phyloP scores from a whole-genome alignment of 331 rosid species.

The Quercus lobata region DNA sequence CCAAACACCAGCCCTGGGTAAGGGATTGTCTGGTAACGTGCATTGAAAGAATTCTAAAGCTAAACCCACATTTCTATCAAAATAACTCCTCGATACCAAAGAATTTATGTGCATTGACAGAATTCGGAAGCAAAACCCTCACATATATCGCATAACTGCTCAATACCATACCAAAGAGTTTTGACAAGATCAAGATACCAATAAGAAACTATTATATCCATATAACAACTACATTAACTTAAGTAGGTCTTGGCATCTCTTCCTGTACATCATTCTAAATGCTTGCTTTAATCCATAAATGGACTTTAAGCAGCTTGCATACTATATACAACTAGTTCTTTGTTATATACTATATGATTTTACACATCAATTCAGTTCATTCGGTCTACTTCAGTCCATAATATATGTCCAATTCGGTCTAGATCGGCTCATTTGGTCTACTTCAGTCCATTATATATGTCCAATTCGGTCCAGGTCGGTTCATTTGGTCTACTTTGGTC shows the following conservation, averaged over 20 bases:
- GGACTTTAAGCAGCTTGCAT: too few species aligned
- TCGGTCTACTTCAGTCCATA: too few species aligned
- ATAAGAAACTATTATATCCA: background rate
- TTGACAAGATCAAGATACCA: background rate
- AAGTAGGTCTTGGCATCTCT: background rate
- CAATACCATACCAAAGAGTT: background rate
- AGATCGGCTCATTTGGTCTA: too few species aligned
- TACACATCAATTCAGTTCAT: too few species aligned
- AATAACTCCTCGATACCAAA: background rate
- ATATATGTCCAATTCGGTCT: too few species aligned
- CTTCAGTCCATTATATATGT: too few species aligned
- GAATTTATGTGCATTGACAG: conserved; percentile 58
- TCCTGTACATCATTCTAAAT: too few species aligned
- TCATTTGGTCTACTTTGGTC: too few species aligned
- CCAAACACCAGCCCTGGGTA: conserved; percentile 93
- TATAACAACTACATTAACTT: background rate
- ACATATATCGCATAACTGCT: background rate
- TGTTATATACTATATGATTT: too few species aligned
- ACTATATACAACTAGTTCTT: too few species aligned
- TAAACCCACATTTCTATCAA: conserved; percentile 15
- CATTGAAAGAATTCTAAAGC: conserved; percentile 83
- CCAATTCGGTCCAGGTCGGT: too few species aligned
- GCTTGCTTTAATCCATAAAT: too few species aligned
- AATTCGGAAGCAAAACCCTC: conserved; percentile 59
- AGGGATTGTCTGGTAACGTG: conserved; percentile 86